Evolutionary conservation across 2,329 filamentous ascomycete genomes (phyloP).

Genomic region (Chaetothyriales sp.): DNA sequence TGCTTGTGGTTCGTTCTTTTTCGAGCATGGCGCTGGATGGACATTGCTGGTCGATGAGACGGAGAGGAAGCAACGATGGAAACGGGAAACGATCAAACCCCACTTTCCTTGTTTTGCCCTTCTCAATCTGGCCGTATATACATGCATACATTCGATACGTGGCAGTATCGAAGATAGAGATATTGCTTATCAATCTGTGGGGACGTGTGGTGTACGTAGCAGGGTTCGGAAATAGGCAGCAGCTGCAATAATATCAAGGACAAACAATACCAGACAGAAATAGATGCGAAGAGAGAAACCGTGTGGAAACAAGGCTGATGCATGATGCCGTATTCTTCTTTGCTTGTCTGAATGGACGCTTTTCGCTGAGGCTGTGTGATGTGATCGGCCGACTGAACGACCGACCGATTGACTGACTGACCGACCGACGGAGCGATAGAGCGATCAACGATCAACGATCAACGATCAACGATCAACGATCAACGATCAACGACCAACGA

Average conservation of each 20-base stretch:
- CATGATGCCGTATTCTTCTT: background rate
- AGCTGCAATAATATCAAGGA: background rate
- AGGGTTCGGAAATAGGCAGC: background rate
- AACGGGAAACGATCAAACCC: no score
- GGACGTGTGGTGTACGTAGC: background rate
- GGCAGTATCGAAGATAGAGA: background rate
- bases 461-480: background rate
- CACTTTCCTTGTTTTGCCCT: background rate
- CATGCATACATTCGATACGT: background rate
- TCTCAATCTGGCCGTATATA: background rate
- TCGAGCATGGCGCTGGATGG: background rate
- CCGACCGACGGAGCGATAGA: no score
- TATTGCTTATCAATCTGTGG: background rate
- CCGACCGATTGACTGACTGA: no score
- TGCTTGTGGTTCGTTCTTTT: background rate
- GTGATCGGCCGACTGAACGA: background rate
- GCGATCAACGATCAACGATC: background rate
- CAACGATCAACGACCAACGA: background rate
- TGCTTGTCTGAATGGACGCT: background rate
- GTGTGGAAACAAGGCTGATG: background rate
- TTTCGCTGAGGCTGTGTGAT: background rate
- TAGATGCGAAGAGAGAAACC: background rate
- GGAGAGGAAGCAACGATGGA: no score
- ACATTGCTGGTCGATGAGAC: background rate
- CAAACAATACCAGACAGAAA: background rate